A percentile compares a stretch with the other conserved stretches of the same genome.
Evolutionary conservation across 225 moss, liverwort and hornwort genomes (phyloP).

Genomic region (Pleurozium schreberi): DNA sequence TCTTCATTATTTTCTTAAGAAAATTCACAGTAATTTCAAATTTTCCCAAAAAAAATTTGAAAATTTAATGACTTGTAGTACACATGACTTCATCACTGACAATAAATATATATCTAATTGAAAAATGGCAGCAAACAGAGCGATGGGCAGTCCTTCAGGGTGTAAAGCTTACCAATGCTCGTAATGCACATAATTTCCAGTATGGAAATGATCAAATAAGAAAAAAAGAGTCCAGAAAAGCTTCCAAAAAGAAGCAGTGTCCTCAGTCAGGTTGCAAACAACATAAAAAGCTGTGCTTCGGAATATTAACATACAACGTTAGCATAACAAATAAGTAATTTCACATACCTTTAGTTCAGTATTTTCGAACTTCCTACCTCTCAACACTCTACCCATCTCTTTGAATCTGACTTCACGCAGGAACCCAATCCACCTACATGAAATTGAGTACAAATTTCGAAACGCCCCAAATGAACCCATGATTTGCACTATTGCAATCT

Average conservation of each 20-base stretch:
- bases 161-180: not conserved
- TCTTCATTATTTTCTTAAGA: not conserved
- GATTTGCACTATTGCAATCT: not conserved
- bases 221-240: not conserved
- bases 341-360: not conserved
- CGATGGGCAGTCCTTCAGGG: not conserved
- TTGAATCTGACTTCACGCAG: not conserved
- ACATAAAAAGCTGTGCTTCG: not conserved
- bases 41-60: not conserved
- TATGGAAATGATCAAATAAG: not conserved
- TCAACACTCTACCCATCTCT: not conserved
- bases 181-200: not conserved
- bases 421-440: not conserved
- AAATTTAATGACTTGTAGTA: not conserved
- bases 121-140: not conserved
- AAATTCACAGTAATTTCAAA: not conserved
- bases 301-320: not conserved
- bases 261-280: not conserved
- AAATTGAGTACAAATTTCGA: not conserved
- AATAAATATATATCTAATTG: not conserved
- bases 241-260: not conserved
- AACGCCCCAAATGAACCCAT: not conserved
- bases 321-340: not conserved
- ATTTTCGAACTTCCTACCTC: not conserved
- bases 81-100: not conserved